Evolutionary conservation across 139 green algal species (phyloP), one percentile per base, ranked within the genome.

Genomic region (Coccomyxa sp.): DNA sequence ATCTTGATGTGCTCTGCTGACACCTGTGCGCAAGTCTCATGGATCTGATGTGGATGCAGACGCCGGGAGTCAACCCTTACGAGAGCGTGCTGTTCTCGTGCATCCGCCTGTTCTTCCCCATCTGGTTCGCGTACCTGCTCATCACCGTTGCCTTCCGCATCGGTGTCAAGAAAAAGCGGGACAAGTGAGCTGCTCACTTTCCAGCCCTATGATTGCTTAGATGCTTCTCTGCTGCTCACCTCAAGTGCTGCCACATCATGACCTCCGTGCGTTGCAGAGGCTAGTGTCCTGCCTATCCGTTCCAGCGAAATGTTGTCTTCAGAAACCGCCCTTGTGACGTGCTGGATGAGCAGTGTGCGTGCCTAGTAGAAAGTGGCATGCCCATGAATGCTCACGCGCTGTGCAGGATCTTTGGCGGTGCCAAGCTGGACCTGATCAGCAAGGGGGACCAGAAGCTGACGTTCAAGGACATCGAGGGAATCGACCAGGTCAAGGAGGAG

Each of bases 401-500:
- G 2, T 37, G 70, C 58, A 82, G 75, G 80, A 74, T 94, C n/a
- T 94, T 93, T 84, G 89, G 84, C 22, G 88, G 85, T 6, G 86
- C 84, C 7, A 80, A 82, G 37, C 72, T 94, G 55, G 86, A 94
- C 38, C 80, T 84, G 34, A 81, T 94, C 58, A 76, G 68, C 39
- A 71, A 73, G 73, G 87, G 84, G 82, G 80, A 89, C 68, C 69
- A 76, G 2, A 41, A 18, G 34, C 82, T 83, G 12, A 89, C 80
- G 0, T 95, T 95, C 79, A 80, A 85, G 34, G 90, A 95, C 79
- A 90, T 95, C 44, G 91, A 89, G 1, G 91, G 91, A 38, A 86
- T 95, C 31, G 91, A 94, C 78, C 77, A 90, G 83, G 83, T 94
- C 50, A 93, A 95, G 84, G 78, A 73, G 8, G 88, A 95, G 79